These are phyloP conservation scores for Sophora flavescens DNA, from an alignment of 306 rosid species.

Conservation along the genomic window DNA sequence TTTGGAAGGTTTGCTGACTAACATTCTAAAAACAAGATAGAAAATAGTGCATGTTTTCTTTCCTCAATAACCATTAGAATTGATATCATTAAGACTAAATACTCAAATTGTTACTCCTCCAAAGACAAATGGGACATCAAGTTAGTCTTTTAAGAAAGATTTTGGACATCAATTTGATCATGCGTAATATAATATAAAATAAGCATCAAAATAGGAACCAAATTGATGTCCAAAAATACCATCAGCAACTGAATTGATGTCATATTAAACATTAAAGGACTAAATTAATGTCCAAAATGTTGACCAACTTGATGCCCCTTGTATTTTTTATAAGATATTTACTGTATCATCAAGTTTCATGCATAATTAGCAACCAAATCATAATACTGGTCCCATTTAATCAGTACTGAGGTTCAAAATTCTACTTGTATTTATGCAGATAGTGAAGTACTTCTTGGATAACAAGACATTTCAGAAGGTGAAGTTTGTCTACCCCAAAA, in stretches of 20 bases:
- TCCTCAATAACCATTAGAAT: neutral
- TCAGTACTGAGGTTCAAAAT: neutral
- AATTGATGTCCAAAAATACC: no score
- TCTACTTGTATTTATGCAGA: slow-evolving; percentile 56
- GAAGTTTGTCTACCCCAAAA: slow-evolving; percentile 82
- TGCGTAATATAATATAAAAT: no score
- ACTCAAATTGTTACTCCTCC: no score
- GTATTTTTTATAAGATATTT: no score
- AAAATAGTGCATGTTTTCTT: slow-evolving; percentile 7
- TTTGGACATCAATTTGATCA: no score
- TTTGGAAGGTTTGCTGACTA: slow-evolving; percentile 54
- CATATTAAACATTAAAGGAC: neutral
- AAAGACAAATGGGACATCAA: no score
- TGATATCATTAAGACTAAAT: neutral
- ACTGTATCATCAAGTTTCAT: neutral
- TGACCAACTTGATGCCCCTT: neutral
- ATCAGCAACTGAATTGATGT: no score
- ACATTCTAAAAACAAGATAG: neutral
- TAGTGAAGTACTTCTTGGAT: slow-evolving; percentile 88
- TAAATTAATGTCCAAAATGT: no score
- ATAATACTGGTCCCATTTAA: neutral
- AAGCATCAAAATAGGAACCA: no score
- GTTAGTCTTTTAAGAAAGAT: no score
- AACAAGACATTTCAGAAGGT: slow-evolving; percentile 87
- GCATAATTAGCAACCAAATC: neutral